These are phyloP conservation scores for Tilletia setariae DNA, from an alignment of 1,284 basidiomycete genomes.

Conservation along the genomic window DNA sequence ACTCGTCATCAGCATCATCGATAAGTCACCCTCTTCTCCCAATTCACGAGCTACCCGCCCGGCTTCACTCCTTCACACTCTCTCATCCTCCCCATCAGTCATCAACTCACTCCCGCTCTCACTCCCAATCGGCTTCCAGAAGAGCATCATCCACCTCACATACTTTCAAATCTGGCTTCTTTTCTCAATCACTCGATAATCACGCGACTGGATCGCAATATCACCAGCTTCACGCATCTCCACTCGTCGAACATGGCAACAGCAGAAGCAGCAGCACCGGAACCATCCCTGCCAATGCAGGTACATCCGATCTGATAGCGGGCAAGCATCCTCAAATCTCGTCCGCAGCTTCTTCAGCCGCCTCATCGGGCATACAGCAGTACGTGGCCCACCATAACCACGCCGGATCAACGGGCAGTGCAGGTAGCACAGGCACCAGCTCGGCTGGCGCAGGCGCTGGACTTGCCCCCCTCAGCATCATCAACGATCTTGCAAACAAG, in stretches of 20 bases:
- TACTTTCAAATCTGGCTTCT: not conserved
- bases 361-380: not conserved
- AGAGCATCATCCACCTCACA: not conserved
- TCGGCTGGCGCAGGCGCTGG: not conserved
- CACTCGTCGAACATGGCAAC: not conserved
- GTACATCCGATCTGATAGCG: too few relatives aligned
- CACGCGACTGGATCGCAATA: too few relatives aligned
- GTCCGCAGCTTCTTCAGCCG: not conserved
- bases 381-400: not conserved
- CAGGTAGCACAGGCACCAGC: conserved; percentile 1
- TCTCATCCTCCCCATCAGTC: conserved; percentile 6
- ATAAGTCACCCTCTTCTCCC: not conserved
- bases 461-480: conserved; percentile 48
- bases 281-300: not conserved
- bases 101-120: not conserved
- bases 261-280: not conserved
- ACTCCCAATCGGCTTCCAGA: conserved; percentile 1
- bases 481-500: conserved; percentile 44
- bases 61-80: conserved; percentile 1
- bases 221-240: not conserved
- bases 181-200: not conserved
- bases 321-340: too few relatives aligned
- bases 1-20: not conserved
- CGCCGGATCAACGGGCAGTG: not conserved
- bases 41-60: conserved; percentile 3